Evolutionary conservation across 2,329 filamentous ascomycete species (phyloP).

Genomic region (Epichloe aotearoae): DNA sequence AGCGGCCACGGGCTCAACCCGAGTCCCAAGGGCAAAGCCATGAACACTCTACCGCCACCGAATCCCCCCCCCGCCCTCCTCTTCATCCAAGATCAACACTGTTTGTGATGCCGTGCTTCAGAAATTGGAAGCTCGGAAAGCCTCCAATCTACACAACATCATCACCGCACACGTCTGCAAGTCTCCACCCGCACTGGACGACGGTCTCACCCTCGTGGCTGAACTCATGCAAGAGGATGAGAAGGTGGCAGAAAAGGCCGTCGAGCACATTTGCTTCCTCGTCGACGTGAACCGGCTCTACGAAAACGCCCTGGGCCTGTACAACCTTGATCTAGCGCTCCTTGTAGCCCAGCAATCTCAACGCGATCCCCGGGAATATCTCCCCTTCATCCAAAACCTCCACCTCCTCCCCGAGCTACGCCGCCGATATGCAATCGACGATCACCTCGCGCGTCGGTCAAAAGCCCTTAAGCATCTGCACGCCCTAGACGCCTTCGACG

Average conservation of each 20-base stretch:
- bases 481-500: slow-evolving; percentile 58
- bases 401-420: slow-evolving; percentile 60
- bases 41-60: slow-evolving; percentile 7
- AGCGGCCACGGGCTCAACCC: slow-evolving; percentile 24
- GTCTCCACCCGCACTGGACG: slow-evolving; percentile 73
- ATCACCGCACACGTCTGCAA: slow-evolving; percentile 95
- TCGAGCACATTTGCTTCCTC: slow-evolving; percentile 95
- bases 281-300: slow-evolving; percentile 88
- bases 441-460: slow-evolving; percentile 61
- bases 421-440: slow-evolving; percentile 74
- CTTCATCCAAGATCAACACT: slow-evolving; percentile 58
- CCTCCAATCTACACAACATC: slow-evolving; percentile 69
- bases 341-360: slow-evolving; percentile 92
- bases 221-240: slow-evolving; percentile 55
- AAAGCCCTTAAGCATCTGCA: slow-evolving; percentile 74
- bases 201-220: slow-evolving; percentile 69
- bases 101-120: slow-evolving; percentile 78
- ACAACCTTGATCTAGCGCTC: slow-evolving; percentile 79
- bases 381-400: slow-evolving; percentile 83
- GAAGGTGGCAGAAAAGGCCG: slow-evolving; percentile 69
- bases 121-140: slow-evolving; percentile 47
- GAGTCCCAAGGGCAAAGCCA: slow-evolving; percentile 1
- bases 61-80: slow-evolving; percentile 7
- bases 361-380: slow-evolving; percentile 86
- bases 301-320: slow-evolving; percentile 78